These are phyloP conservation scores for Phytophthora boehmeriae DNA, from an alignment of 352 stramenopile genomes.

Conservation along the genomic window DNA sequence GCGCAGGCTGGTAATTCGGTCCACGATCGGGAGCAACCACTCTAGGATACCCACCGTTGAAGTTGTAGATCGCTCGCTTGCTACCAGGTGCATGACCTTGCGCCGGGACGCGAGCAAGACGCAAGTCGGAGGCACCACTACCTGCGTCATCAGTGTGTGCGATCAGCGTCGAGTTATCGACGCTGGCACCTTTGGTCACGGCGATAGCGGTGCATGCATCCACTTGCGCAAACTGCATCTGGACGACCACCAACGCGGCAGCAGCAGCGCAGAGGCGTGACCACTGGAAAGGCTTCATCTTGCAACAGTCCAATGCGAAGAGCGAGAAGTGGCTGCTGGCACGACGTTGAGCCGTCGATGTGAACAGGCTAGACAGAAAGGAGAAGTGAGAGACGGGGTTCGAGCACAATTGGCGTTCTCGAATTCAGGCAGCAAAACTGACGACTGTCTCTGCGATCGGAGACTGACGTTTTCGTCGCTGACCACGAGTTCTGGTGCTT, in stretches of 20 bases:
- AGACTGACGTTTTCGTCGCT: slow-evolving; percentile 10
- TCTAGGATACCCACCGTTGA: slow-evolving; percentile 74
- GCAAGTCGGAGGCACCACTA: slow-evolving; percentile 82
- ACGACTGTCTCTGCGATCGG: slow-evolving; percentile 20
- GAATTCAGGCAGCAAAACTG: slow-evolving; percentile 18
- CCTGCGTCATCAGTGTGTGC: slow-evolving; percentile 90
- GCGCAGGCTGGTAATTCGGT: slow-evolving; percentile 56
- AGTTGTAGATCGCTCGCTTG: slow-evolving; percentile 69
- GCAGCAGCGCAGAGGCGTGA: slow-evolving; percentile 9
- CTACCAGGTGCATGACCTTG: slow-evolving; percentile 52
- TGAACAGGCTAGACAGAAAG: slow-evolving; percentile 20
- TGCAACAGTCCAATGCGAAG: slow-evolving; percentile 1
- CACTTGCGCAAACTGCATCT: slow-evolving; percentile 20
- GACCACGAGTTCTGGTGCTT: neutral
- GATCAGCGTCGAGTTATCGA: slow-evolving; percentile 86
- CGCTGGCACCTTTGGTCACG: slow-evolving; percentile 75
- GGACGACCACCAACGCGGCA: slow-evolving; percentile 7
- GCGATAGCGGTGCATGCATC: slow-evolving; percentile 89
- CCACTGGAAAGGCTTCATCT: slow-evolving; percentile 28
- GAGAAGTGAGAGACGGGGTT: slow-evolving; percentile 27
- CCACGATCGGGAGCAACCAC: slow-evolving; percentile 77
- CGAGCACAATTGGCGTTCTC: too few species aligned
- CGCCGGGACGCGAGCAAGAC: slow-evolving; percentile 91
- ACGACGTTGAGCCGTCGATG: slow-evolving; percentile 14
- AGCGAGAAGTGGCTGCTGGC: neutral